Evolutionary conservation across 1,284 basidiomycete species (phyloP).

Genomic region (Wallemia mellicola): DNA sequence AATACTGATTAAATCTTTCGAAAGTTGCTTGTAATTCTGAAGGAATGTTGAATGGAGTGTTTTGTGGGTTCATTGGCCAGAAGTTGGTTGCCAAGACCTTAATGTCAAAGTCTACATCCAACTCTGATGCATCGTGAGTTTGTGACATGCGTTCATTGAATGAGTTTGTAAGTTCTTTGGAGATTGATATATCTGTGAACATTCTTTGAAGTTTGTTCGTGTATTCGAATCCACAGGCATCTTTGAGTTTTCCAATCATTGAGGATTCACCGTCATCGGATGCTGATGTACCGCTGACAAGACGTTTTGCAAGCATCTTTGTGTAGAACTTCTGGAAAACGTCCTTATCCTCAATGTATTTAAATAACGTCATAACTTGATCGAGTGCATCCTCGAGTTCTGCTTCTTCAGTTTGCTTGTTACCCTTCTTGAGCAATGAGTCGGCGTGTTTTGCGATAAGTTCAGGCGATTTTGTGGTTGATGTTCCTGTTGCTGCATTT

Average conservation of each 20-base stretch:
- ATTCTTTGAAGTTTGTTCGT: slow-evolving; percentile 92
- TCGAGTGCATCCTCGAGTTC: slow-evolving; percentile 69
- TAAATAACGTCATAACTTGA: slow-evolving; percentile 91
- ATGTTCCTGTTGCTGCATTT: slow-evolving; percentile 41
- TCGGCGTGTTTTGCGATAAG: slow-evolving; percentile 83
- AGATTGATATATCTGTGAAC: slow-evolving; percentile 93
- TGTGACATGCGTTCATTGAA: slow-evolving; percentile 85
- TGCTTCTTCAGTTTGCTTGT: slow-evolving; percentile 66
- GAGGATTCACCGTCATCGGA: slow-evolving; percentile 90
- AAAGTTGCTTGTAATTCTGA: slow-evolving; percentile 58
- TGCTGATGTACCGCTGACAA: slow-evolving; percentile 71
- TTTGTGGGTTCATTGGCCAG: slow-evolving; percentile 67
- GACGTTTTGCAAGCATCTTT: slow-evolving; percentile 77
- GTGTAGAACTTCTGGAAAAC: slow-evolving; percentile 99
- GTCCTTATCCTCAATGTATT: slow-evolving; percentile 97
- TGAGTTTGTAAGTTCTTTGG: slow-evolving; percentile 80
- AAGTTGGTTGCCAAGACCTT: slow-evolving; percentile 88
- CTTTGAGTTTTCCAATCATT: slow-evolving; percentile 98
- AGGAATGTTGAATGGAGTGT: slow-evolving; percentile 66
- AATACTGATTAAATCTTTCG: slow-evolving; percentile 77
- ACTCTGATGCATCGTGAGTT: slow-evolving; percentile 34
- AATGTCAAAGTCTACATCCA: slow-evolving; percentile 51
- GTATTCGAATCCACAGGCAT: slow-evolving; percentile 94
- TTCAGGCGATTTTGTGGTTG: slow-evolving; percentile 58
- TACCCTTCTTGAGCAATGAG: slow-evolving; percentile 68